These are phyloP conservation scores for Xerocomus amazonicus DNA, from an alignment of 1,284 basidiomycete species.

Conservation along the genomic window DNA sequence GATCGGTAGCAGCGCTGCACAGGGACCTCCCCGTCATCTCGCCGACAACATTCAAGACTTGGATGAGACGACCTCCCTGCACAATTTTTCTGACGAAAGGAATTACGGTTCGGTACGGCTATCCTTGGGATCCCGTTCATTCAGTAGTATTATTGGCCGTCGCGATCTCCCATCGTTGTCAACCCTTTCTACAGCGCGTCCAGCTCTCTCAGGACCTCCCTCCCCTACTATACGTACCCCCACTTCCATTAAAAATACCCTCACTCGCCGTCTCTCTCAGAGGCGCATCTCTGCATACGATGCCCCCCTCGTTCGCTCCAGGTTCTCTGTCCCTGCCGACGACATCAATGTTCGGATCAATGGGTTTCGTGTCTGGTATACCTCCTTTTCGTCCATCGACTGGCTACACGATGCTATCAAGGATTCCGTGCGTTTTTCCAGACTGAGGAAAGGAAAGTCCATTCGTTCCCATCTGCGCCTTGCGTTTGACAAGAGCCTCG, in stretches of 20 bases:
- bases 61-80: slow-evolving; percentile 22
- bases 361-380: slow-evolving; percentile 90
- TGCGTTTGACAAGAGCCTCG: slow-evolving; percentile 76
- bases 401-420: slow-evolving; percentile 95
- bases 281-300: slow-evolving; percentile 76
- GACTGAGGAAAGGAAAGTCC: slow-evolving; percentile 65
- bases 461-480: slow-evolving; percentile 70
- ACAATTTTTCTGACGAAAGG: neutral
- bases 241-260: slow-evolving; percentile 11
- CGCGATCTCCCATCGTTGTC: slow-evolving; percentile 12
- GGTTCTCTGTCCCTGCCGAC: slow-evolving; percentile 36
- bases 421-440: slow-evolving; percentile 76
- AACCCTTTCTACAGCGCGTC: slow-evolving; percentile 5
- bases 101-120: slow-evolving; percentile 23
- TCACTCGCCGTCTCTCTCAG: slow-evolving; percentile 38
- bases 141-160: slow-evolving; percentile 6
- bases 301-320: slow-evolving; percentile 38
- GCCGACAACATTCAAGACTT: slow-evolving; percentile 2
- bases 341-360: slow-evolving; percentile 70
- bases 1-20: slow-evolving; percentile 17
- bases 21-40: slow-evolving; percentile 1
- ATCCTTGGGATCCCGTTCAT: slow-evolving; percentile 9
- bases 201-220: slow-evolving; percentile 19
- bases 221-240: slow-evolving; percentile 18
- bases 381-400: slow-evolving; percentile 80